Conservation (phyloP, 2,329 filamentous ascomycete species). For the Pyrenophora tritici-repentis region DNA sequence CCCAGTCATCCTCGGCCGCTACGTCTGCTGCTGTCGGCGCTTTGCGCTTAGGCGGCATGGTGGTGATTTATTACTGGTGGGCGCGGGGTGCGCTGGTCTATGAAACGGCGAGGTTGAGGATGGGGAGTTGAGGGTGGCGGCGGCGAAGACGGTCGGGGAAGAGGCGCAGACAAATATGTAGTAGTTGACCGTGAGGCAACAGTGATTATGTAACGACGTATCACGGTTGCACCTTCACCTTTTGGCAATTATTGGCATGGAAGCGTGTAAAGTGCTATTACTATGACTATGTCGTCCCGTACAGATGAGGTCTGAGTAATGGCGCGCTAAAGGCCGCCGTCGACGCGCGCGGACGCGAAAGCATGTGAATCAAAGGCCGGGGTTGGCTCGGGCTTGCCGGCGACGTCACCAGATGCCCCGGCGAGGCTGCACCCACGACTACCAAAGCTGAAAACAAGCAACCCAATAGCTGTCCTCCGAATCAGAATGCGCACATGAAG, state of each 20-base stretch:
- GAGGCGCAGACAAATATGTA: too few species aligned
- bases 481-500: slow-evolving; percentile 27
- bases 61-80: slow-evolving; percentile 37
- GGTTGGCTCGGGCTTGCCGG: slow-evolving; percentile 15
- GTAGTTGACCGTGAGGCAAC: background rate
- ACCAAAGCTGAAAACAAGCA: slow-evolving; percentile 5
- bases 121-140: background rate
- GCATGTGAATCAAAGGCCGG: slow-evolving; percentile 28
- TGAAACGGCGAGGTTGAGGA: background rate
- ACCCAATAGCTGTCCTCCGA: background rate
- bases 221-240: too few species aligned
- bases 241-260: too few species aligned
- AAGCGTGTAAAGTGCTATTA: background rate
- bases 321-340: background rate
- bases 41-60: slow-evolving; percentile 54
- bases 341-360: slow-evolving; percentile 17
- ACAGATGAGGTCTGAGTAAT: background rate
- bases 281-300: background rate
- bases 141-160: background rate
- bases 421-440: slow-evolving; percentile 12
- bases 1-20: slow-evolving; percentile 61
- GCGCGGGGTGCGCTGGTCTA: background rate
- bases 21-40: slow-evolving; percentile 41
- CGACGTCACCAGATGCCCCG: slow-evolving; percentile 24
- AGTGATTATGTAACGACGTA: background rate